These are phyloP conservation scores for Calocera cornea DNA, from an alignment of 768 basidiomycete species.

Conservation along the genomic window DNA sequence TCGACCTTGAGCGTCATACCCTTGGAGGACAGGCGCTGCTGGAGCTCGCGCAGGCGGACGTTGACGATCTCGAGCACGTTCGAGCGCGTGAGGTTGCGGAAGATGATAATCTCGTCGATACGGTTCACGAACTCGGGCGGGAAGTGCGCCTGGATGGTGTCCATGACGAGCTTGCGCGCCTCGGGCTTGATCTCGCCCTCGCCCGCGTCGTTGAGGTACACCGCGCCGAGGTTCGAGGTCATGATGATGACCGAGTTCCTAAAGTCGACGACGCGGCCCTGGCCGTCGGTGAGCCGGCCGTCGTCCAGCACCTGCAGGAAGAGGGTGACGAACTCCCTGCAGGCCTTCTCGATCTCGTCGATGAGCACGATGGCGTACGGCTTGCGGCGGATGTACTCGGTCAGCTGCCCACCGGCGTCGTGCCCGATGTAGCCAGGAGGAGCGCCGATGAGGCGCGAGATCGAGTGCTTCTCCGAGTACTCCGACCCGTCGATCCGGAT, in stretches of 20 bases:
- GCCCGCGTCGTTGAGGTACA: conserved; percentile 54
- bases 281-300: conserved; percentile 77
- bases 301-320: conserved; percentile 85
- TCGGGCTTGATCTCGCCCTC: conserved; percentile 46
- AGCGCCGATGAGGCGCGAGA: conserved; percentile 81
- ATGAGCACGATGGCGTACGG: conserved; percentile 68
- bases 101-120: conserved; percentile 73
- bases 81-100: conserved; percentile 69
- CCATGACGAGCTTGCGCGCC: conserved; percentile 54
- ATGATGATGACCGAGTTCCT: conserved; percentile 90
- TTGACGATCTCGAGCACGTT: conserved; percentile 69
- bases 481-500: conserved; percentile 96
- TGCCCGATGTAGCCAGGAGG: conserved; percentile 90
- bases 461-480: conserved; percentile 81
- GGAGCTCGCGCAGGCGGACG: conserved; percentile 62
- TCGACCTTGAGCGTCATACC: conserved; percentile 63
- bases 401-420: conserved; percentile 78
- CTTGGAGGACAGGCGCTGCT: conserved; percentile 45
- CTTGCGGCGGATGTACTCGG: conserved; percentile 83
- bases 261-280: conserved; percentile 84
- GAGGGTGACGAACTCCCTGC: conserved; percentile 87
- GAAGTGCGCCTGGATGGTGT: conserved; percentile 66
- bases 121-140: conserved; percentile 84
- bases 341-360: conserved; percentile 82
- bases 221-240: conserved; percentile 73